Percentiles rank a stretch among this genome's conserved stretches.
phyloP scores from a whole-genome alignment of 192 early-diverging fungal genomes.

The Coemansia brasiliensis region DNA sequence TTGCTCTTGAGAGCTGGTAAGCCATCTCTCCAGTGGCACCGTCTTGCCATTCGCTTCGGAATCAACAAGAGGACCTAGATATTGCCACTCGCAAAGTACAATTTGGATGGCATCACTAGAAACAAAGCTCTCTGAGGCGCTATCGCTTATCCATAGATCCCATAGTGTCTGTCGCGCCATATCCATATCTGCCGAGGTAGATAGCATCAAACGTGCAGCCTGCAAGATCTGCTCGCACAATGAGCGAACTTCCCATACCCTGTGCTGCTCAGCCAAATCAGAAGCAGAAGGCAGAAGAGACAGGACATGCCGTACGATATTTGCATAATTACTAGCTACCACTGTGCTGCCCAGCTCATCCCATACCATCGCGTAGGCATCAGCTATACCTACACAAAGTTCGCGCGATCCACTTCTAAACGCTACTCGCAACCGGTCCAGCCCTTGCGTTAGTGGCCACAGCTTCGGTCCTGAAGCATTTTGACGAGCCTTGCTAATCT shows the following conservation, averaged over 20 bases:
- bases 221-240: too few species aligned
- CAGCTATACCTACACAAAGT: slow-evolving; percentile 72
- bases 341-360: slow-evolving; percentile 66
- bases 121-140: slow-evolving; percentile 8
- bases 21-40: slow-evolving; percentile 68
- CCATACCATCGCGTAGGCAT: slow-evolving; percentile 75
- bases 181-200: not conserved
- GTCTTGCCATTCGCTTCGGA: slow-evolving; percentile 1
- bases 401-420: slow-evolving; percentile 71
- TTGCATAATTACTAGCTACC: slow-evolving; percentile 73
- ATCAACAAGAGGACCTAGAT: slow-evolving; percentile 40
- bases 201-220: not conserved
- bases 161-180: slow-evolving; percentile 27
- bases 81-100: slow-evolving; percentile 71
- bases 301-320: slow-evolving; percentile 69
- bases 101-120: slow-evolving; percentile 50
- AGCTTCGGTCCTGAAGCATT: not conserved
- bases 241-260: too few species aligned
- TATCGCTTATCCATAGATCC: not conserved
- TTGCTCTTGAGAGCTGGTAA: slow-evolving; percentile 66
- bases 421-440: slow-evolving; percentile 62
- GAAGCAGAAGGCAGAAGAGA: slow-evolving; percentile 33
- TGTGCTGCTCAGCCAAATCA: not conserved
- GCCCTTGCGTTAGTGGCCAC: slow-evolving; percentile 63
- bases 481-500: too few species aligned